Conservation (phyloP, 1,284 basidiomycete species). For the Apiotrichum brassicae region DNA sequence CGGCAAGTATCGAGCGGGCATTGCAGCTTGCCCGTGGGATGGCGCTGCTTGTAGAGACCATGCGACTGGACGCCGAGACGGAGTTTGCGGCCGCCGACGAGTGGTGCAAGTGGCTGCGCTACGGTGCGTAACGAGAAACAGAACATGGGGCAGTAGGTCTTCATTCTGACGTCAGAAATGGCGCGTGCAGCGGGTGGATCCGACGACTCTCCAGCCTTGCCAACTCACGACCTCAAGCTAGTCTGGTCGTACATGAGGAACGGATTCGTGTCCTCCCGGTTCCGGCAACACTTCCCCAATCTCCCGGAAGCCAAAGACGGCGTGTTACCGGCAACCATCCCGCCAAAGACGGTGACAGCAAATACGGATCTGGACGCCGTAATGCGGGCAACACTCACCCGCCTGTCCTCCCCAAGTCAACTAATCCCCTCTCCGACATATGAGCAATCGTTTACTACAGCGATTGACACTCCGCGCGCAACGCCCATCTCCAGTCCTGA, state of each 20-base stretch:
- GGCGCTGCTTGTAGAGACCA: slow-evolving; percentile 23
- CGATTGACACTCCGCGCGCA: background rate
- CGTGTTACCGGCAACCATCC: background rate
- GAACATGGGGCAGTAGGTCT: too few relatives aligned
- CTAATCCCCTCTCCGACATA: background rate
- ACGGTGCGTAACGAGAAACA: slow-evolving; percentile 28
- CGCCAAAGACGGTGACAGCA: background rate
- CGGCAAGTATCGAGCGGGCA: background rate
- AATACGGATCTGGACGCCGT: slow-evolving; percentile 2
- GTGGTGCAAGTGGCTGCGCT: slow-evolving; percentile 43
- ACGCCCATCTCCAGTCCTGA: slow-evolving; percentile 7
- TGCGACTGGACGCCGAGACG: slow-evolving; percentile 31
- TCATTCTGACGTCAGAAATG: slow-evolving; percentile 8
- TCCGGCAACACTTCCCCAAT: slow-evolving; percentile 30
- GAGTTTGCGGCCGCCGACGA: slow-evolving; percentile 30
- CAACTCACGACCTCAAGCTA: slow-evolving; percentile 35
- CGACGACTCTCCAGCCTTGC: slow-evolving; percentile 15
- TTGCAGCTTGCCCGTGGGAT: slow-evolving; percentile 1
- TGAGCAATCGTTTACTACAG: background rate
- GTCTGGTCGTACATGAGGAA: slow-evolving; percentile 40
- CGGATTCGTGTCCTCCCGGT: slow-evolving; percentile 28
- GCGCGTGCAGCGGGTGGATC: background rate
- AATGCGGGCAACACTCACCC: slow-evolving; percentile 8
- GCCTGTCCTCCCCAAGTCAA: background rate
- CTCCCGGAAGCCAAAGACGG: slow-evolving; percentile 8